phyloP scores from a whole-genome alignment of 2,329 filamentous ascomycete species.

The Alternaria ethzedia region DNA sequence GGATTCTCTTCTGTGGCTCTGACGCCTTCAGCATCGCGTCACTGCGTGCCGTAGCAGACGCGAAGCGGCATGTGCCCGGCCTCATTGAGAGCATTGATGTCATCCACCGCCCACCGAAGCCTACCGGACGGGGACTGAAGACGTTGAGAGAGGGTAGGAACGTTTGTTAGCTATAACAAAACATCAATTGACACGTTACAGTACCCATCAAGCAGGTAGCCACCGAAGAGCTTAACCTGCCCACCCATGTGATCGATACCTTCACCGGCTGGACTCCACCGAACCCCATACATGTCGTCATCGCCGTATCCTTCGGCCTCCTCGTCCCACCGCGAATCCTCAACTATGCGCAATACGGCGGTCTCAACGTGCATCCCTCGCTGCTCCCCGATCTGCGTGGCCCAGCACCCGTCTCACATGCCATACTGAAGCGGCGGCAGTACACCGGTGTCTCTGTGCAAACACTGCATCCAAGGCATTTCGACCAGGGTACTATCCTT shows the following conservation, averaged over 20 bases:
- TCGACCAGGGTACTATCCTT: constrained; percentile 81
- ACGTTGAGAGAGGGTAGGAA: constrained; percentile 67
- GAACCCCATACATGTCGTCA: constrained; percentile 69
- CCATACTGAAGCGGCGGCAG: constrained; percentile 68
- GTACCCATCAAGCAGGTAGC: constrained; percentile 72
- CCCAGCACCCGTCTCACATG: constrained; percentile 83
- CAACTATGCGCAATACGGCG: constrained; percentile 74
- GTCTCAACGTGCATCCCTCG: constrained; percentile 92
- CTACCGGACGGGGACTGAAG: constrained; percentile 76
- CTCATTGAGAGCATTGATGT: constrained; percentile 77
- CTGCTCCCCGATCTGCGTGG: constrained; percentile 86
- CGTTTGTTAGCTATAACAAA: neutral
- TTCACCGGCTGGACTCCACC: constrained; percentile 76
- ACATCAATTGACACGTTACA: constrained; percentile 45
- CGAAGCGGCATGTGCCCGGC: constrained; percentile 52
- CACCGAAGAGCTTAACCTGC: constrained; percentile 68
- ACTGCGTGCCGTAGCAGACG: constrained; percentile 70
- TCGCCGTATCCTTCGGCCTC: constrained; percentile 93
- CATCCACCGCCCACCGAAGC: constrained; percentile 79
- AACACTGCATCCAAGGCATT: constrained; percentile 76
- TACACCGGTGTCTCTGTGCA: constrained; percentile 83
- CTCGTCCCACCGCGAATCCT: constrained; percentile 83
- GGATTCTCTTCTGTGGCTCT: constrained; percentile 92
- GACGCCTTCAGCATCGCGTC: constrained; percentile 87
- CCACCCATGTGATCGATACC: constrained; percentile 76